Evolutionary conservation across 441 rosid genomes (phyloP).

Genomic region (Aleurites moluccanus): DNA sequence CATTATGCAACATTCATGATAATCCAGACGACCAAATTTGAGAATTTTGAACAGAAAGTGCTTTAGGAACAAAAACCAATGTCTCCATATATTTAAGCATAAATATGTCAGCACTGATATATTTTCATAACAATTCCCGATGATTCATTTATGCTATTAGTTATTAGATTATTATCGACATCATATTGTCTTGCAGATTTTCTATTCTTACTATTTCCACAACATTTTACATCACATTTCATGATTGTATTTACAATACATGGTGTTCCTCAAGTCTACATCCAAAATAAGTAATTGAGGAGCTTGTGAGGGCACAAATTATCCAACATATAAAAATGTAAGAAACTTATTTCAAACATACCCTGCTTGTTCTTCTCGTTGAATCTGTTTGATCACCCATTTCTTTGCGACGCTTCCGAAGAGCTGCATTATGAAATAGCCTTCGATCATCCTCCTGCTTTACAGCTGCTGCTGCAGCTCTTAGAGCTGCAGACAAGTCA

Average conservation of each 20-base stretch:
- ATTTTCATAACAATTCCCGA: slow-evolving; percentile 2
- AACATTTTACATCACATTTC: not conserved
- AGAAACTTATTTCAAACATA: slow-evolving; percentile 27
- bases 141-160: not conserved
- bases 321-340: slow-evolving; percentile 5
- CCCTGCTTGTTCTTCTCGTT: slow-evolving; percentile 57
- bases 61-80: not conserved
- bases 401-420: slow-evolving; percentile 91
- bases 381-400: slow-evolving; percentile 77
- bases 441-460: slow-evolving; percentile 90
- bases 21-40: not conserved
- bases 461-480: slow-evolving; percentile 92
- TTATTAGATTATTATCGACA: not conserved
- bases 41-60: not conserved
- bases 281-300: not conserved
- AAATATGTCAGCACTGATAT: not conserved
- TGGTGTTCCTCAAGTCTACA: not conserved
- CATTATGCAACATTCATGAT: not conserved
- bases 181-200: not conserved
- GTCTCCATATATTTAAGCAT: not conserved
- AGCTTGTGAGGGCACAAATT: slow-evolving; percentile 1
- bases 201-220: not conserved
- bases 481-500: slow-evolving; percentile 56
- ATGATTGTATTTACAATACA: not conserved
- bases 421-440: slow-evolving; percentile 86